Evolutionary conservation across 306 rosid species (phyloP).

Genomic region (Amphicarpaea edgeworthii): DNA sequence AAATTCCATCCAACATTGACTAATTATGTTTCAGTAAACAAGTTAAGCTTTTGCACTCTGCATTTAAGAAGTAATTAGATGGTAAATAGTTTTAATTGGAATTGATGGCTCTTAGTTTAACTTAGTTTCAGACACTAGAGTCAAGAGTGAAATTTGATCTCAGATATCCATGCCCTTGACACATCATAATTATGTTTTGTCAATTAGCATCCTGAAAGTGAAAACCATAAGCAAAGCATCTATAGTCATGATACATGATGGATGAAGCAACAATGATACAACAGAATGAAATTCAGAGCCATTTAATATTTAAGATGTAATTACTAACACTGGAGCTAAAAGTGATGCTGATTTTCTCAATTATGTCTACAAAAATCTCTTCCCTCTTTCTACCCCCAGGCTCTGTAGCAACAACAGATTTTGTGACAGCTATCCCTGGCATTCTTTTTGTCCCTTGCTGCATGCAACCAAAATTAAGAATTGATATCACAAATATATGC

Average conservation of each 20-base stretch:
- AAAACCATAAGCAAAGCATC: constrained; percentile 42
- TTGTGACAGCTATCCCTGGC: constrained; percentile 92
- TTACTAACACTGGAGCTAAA: constrained; percentile 86
- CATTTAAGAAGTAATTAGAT: constrained; percentile 35
- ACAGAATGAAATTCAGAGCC: constrained; percentile 30
- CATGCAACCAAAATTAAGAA: constrained; percentile 51
- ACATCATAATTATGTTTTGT: constrained; percentile 29
- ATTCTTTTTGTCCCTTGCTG: constrained; percentile 87
- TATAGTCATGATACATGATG: constrained; percentile 29
- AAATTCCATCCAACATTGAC: constrained; percentile 20
- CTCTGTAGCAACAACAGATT: constrained; percentile 85
- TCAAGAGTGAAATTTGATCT: constrained; percentile 34
- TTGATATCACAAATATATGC: neutral
- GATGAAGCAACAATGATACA: constrained; percentile 29
- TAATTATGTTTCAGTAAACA: constrained; percentile 13
- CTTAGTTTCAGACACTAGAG: constrained; percentile 38
- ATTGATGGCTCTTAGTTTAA: constrained; percentile 29
- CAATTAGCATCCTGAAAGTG: constrained; percentile 38
- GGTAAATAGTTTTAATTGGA: constrained; percentile 15
- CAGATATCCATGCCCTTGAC: constrained; percentile 28
- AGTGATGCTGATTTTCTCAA: constrained; percentile 93
- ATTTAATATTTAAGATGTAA: constrained; percentile 37
- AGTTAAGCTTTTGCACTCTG: constrained; percentile 23
- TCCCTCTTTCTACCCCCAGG: constrained; percentile 89
- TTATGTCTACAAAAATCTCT: constrained; percentile 90